phyloP scores from a whole-genome alignment of 2,329 filamentous ascomycete genomes.

The Hyphodiscus sp. region DNA sequence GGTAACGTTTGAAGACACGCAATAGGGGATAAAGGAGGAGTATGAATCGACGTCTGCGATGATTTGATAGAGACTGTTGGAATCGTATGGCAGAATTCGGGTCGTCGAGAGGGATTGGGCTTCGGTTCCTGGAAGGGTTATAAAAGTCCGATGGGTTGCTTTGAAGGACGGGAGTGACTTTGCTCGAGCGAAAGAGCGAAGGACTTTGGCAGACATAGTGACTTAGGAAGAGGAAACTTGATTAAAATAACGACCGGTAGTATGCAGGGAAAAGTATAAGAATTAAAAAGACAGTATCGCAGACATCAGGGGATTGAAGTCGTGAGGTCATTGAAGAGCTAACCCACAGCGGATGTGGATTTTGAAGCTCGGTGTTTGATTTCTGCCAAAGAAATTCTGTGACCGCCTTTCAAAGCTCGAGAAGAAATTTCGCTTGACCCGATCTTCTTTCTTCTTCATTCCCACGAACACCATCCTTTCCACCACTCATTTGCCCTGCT shows the following conservation, averaged over 20 bases:
- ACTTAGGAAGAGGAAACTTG: not conserved
- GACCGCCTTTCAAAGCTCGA: not conserved
- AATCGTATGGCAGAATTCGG: conserved; percentile 70
- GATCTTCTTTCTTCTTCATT: not conserved
- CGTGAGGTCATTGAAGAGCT: not conserved
- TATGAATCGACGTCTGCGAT: conserved; percentile 88
- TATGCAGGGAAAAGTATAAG: not conserved
- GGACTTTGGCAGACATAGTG: not conserved
- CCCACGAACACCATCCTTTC: not conserved
- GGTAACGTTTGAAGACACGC: conserved; percentile 70
- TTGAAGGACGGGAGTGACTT: conserved; percentile 11
- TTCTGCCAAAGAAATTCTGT: not conserved
- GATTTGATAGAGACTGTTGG: conserved; percentile 67
- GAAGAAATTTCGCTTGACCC: not conserved
- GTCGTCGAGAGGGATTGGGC: conserved; percentile 64
- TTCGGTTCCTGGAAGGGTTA: conserved; percentile 31
- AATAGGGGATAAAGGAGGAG: conserved; percentile 85
- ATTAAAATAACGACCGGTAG: not conserved
- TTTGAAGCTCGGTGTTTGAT: not conserved
- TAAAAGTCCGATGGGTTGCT: conserved; percentile 36
- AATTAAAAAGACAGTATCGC: not conserved
- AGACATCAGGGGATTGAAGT: not conserved
- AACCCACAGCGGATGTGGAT: not conserved
- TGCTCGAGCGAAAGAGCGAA: not conserved
- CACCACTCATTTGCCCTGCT: not conserved